Conservation (phyloP, 345 rosid genomes). For the Rhodamnia rubescens region DNA sequence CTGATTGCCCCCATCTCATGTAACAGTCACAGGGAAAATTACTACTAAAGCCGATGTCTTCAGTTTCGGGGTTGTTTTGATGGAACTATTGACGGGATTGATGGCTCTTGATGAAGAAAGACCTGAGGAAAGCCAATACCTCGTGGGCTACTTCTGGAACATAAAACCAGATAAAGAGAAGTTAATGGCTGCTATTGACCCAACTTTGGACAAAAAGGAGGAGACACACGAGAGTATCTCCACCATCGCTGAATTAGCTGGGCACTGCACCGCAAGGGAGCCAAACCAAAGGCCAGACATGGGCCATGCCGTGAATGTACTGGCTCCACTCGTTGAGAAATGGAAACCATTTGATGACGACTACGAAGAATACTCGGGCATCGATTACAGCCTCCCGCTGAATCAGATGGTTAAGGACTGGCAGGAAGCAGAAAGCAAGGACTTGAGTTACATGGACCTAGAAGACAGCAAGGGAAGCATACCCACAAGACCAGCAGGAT, state of each 20-base stretch:
- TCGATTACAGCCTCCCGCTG: constrained; percentile 69
- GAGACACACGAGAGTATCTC: constrained; percentile 48
- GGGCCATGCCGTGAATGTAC: constrained; percentile 61
- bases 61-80: constrained; percentile 66
- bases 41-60: constrained; percentile 74
- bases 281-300: constrained; percentile 68
- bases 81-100: constrained; percentile 64
- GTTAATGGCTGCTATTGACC: constrained; percentile 49
- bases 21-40: constrained; percentile 60
- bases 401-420: constrained; percentile 74
- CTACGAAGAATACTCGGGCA: constrained; percentile 51
- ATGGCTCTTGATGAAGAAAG: constrained; percentile 64
- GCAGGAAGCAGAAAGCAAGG: constrained; percentile 77
- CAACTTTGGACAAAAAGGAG: constrained; percentile 34
- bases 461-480: constrained; percentile 68
- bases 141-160: constrained; percentile 67
- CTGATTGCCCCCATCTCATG: neutral
- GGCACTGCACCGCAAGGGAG: constrained; percentile 73
- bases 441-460: constrained; percentile 34
- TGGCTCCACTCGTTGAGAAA: constrained; percentile 58
- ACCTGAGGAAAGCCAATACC: constrained; percentile 64
- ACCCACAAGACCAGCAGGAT: constrained; percentile 60
- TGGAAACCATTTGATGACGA: constrained; percentile 60
- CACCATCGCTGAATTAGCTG: constrained; percentile 51
- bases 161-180: constrained; percentile 47